Percentiles rank a stretch among this genome's conserved stretches.
phyloP scores from a whole-genome alignment of 345 rosid species.

The Moricandia moricandioides region DNA sequence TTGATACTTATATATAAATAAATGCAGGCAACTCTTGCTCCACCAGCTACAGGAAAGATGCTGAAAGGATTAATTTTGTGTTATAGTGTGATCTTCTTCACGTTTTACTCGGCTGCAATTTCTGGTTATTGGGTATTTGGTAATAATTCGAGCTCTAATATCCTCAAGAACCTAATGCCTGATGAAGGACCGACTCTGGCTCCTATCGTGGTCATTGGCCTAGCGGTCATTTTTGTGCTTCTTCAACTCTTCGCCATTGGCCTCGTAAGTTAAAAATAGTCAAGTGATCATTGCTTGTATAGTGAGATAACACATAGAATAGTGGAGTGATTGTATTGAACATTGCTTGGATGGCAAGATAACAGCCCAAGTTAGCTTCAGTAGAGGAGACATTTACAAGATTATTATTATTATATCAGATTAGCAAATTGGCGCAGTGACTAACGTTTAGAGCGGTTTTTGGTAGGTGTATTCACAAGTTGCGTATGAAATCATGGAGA shows the following conservation, averaged over 20 bases:
- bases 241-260: slow-evolving; percentile 97
- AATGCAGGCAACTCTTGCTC: slow-evolving; percentile 90
- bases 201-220: slow-evolving; percentile 76
- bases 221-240: slow-evolving; percentile 69
- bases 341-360: background rate
- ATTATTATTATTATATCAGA: background rate
- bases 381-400: background rate
- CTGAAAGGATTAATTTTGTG: slow-evolving; percentile 85
- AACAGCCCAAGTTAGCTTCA: background rate
- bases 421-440: background rate
- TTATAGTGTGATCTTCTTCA: slow-evolving; percentile 65
- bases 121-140: slow-evolving; percentile 90
- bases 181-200: slow-evolving; percentile 77
- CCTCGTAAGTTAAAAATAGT: slow-evolving; percentile 49
- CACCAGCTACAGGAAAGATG: slow-evolving; percentile 99
- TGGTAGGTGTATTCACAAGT: slow-evolving; percentile 96
- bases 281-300: background rate
- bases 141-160: slow-evolving; percentile 67
- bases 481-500: slow-evolving; percentile 91
- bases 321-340: too few relatives aligned
- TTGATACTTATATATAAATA: background rate
- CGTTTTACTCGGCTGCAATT: slow-evolving; percentile 78
- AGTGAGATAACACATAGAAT: background rate
- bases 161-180: slow-evolving; percentile 82
- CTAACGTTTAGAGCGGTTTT: background rate